phyloP scores from a whole-genome alignment of 441 rosid species.

The Biscutella laevigata region DNA sequence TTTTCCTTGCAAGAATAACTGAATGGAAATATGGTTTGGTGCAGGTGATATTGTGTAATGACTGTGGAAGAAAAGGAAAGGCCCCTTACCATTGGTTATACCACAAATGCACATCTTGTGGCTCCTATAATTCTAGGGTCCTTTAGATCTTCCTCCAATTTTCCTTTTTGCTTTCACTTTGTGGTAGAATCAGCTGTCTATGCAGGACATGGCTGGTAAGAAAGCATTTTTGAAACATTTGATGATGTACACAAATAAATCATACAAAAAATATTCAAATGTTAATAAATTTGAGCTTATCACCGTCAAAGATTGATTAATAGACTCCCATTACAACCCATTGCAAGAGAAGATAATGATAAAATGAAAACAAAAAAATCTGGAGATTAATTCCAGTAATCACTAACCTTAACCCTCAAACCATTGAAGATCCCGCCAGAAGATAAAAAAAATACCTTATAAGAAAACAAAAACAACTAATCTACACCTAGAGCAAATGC shows the following conservation, averaged over 20 bases:
- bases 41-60: constrained; percentile 73
- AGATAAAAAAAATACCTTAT: not conserved
- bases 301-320: constrained; percentile 18
- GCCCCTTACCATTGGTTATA: constrained; percentile 73
- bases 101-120: constrained; percentile 66
- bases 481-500: constrained; percentile 61
- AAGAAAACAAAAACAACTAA: not conserved
- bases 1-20: not conserved
- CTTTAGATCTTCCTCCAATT: constrained; percentile 27
- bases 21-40: not conserved
- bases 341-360: constrained; percentile 7
- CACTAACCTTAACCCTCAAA: constrained; percentile 10
- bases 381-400: constrained; percentile 12
- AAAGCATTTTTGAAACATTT: constrained; percentile 16
- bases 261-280: constrained; percentile 8
- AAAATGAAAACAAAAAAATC: constrained; percentile 5
- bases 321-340: constrained; percentile 6
- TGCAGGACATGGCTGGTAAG: constrained; percentile 5
- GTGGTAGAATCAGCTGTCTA: constrained; percentile 1
- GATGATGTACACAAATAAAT: constrained; percentile 19
- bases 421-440: not conserved
- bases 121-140: constrained; percentile 74
- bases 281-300: constrained; percentile 11
- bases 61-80: constrained; percentile 71
- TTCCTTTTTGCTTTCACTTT: not conserved